Evolutionary conservation across 345 rosid species (phyloP), one percentile per base, ranked within the genome.

Genomic region (Eucalyptus viminalis): DNA sequence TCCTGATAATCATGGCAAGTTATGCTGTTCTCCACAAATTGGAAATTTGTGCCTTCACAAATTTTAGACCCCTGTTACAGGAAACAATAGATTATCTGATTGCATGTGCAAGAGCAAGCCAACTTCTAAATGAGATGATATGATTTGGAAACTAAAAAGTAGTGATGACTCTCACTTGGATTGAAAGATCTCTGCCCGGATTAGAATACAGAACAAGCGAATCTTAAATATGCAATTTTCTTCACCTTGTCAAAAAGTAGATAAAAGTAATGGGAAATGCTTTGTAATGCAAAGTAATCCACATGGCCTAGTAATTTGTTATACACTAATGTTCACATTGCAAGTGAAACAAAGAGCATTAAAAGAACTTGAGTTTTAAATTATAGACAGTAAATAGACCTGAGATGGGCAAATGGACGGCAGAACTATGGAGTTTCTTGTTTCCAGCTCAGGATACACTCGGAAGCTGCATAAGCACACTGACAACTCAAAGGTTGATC

Each of bases 1-100:
- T 97, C 99, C 91, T 97, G 99, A 91, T 96, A 97, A 90, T 97
- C 99, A 83, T 97, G 99, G 91, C 97, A 94, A 80, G 93, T 89
- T 86, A 93, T 92, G 86, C 98, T 95, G 89, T 95, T 95, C 44
- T 95, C 98, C 17, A 97, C 89, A 50, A 91, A 93, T 86, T 94
- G 95, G 90, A 97, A 97, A 85, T 90, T 94, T 89, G 93, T 92
- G 92, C 99, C 98, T 94, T 95, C 97, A 90, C 99, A 97, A 88
- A 93, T 91, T 87, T 94, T 94, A 40, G 94, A 91, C 89, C 92
- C 92, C 99, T 97, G 95, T 87, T 89, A 93, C 91, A 76, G 56
- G 90, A 86, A 53, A 89, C 85, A 76, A 51, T 49, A 40, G 80
- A 90, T 25, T 65, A 54, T 29, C 49, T 51, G 53, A 76, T 25